Evolutionary conservation across 2,329 filamentous ascomycete species (phyloP).

Genomic region (Ophiobolus disseminans): DNA sequence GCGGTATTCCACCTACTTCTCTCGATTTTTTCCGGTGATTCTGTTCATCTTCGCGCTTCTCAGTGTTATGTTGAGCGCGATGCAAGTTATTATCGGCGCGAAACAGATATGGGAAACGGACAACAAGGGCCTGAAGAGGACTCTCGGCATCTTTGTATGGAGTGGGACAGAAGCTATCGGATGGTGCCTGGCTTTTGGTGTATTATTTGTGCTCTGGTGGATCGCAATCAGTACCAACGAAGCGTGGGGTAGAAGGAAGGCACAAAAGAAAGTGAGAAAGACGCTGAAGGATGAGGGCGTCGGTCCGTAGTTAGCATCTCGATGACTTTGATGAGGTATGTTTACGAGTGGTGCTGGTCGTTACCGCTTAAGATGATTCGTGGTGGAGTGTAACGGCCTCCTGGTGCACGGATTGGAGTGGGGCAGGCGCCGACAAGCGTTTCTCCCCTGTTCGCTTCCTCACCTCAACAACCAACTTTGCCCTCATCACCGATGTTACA

Average conservation of each 20-base stretch:
- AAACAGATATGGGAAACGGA: constrained; percentile 20
- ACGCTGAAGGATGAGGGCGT: constrained; percentile 6
- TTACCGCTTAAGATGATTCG: no score
- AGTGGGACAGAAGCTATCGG: constrained; percentile 19
- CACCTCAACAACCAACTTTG: no score
- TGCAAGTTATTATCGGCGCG: constrained; percentile 29
- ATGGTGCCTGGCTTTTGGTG: constrained; percentile 27
- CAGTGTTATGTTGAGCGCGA: constrained; percentile 26
- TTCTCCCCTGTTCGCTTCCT: no score
- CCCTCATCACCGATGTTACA: no score
- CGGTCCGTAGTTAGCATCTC: not conserved
- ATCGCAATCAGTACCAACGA: constrained; percentile 18
- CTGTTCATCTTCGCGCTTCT: constrained; percentile 29
- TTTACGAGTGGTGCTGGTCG: no score
- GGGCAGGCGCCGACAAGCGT: no score
- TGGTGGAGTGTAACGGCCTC: no score
- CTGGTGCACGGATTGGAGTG: no score
- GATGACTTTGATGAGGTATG: no score
- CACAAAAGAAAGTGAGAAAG: constrained; percentile 13
- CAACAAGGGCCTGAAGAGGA: constrained; percentile 20
- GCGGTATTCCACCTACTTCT: constrained; percentile 22
- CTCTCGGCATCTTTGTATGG: constrained; percentile 23
- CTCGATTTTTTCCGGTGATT: constrained; percentile 24
- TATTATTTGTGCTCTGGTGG: constrained; percentile 28
- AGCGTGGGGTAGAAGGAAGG: constrained; percentile 18